Evolutionary conservation across 352 stramenopile species (phyloP), one percentile per base, ranked within the genome.

Genomic region (Peronosclerospora sorghi): DNA sequence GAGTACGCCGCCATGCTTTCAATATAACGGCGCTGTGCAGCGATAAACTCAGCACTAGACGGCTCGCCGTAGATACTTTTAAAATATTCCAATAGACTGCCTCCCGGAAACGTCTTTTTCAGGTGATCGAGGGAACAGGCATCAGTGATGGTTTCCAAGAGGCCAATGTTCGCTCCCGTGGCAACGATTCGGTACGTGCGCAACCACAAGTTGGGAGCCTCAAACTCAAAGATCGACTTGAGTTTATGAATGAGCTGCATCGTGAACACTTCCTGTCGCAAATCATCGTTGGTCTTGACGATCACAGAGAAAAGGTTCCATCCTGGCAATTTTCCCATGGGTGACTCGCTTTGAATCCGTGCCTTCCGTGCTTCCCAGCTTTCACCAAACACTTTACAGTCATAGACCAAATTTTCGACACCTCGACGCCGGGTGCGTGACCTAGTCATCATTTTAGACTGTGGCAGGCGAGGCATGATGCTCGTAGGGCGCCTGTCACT

Each of bases 251-350:
- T 96, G 4, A 99, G 65, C 60, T 98, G 92, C 80, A 98, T 95
- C 7, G 95, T 91, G 59, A 98, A 98, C 30, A 96, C 83, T 55
- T 99, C 95, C 65, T 99, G 96, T 0, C 95, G 69, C 44, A 98
- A 64, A 46, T 98, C 95, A 55, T 98, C 96, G 56, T 98, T 97
- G 1, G 85, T 97, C 64, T 99, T 99, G 8, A 98, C 83, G 59
- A 98, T 98, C 35, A 97, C 82, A 9, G 82, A 88, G 28, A 86
- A 78, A 8, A 97, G 61, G 43, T 96, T 68, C 84, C 86, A 97
- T 4, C 83, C 86, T 8, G 76, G 66, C 15, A 83, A 44, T 5
- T 81, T 64, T n/a, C 68, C 84, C 67, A 74, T 86, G 21, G 62
- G 78, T 17, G 69, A 93, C 87, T 63, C 71, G 2, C 35, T 47